Base-by-base conservation (phyloP, 2,329 filamentous ascomycete genomes). In the Thermochaetoides dissita region DNA sequence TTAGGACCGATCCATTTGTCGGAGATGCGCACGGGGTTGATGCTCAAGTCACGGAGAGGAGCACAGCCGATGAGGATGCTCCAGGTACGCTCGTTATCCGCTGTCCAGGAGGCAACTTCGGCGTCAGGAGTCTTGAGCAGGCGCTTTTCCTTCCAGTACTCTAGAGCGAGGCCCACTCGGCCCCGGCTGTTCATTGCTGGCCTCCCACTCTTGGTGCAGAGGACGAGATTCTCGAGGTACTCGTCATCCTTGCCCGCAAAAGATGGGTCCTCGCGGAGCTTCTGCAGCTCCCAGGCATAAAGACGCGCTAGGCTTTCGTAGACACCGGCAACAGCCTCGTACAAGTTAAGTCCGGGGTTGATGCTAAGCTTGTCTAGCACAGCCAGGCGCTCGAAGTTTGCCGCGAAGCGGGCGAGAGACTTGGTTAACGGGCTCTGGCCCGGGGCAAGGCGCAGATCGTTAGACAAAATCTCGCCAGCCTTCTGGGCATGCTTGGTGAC, bases 241-340 rank as follows among this genome's bases (percentile, higher is more conserved):
- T 67, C 61, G 30, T 72, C 68, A 2, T 65, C 58, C 51, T 66
- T 69, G 12, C 57, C 60, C n/a, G 52, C 53, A 51, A 68, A 59
- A 2, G 60, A 57, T 2, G 65, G 60, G 10, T 72, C 69, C 44
- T 70, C 66, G 8, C 68, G 68, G 30, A 79, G 57, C 47, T 66
- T 71, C 43, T 72, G 67, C 46, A 79, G 63, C 55, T 91, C 84
- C 67, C 83, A 81, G 37, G 75, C 66, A 53, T 83, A 76, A n/a
- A 93, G 63, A 51, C 69, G 77, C 45, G 71, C 67, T 46, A 91
- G 63, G 53, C 81, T 84, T 43, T 72, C 72, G 57, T 81, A 84
- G 6, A 93, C 67, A 3, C 83, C 83, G 4, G 75, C 76, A 36
- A 89, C 67, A 0, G 84, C 84, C 56, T 86, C 81, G 56, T 84